A percentile compares a stretch with the other conserved stretches of the same genome.
These are phyloP conservation scores for Tinospora cordifolia DNA, from an alignment of 164 flowering plant genomes.

Conservation along the genomic window DNA sequence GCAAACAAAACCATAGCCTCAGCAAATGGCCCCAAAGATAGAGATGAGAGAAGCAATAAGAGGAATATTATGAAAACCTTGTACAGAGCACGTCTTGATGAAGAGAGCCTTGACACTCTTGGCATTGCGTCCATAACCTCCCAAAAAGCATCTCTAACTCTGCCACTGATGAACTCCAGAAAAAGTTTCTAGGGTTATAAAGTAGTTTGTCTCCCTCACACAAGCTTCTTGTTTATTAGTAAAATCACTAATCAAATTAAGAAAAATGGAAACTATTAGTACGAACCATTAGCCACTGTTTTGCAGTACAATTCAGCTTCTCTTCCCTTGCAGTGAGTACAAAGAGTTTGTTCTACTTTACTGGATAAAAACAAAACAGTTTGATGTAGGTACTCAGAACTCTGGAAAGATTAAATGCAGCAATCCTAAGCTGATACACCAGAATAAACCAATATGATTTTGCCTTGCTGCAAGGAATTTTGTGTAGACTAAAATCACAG, in stretches of 20 bases:
- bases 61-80: conserved; percentile 41
- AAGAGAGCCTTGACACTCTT: conserved; percentile 98
- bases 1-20: conserved; percentile 14
- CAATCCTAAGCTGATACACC: not conserved
- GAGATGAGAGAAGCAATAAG: not conserved
- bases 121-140: conserved; percentile 98
- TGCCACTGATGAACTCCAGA: conserved; percentile 38
- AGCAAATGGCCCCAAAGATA: not conserved
- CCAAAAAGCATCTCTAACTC: conserved; percentile 85
- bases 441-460: conserved; percentile 1
- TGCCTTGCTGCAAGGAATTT: not conserved
- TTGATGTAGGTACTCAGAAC: not conserved
- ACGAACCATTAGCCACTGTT: conserved; percentile 86
- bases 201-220: not conserved
- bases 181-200: not conserved
- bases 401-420: not conserved
- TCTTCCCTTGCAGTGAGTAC: conserved; percentile 91
- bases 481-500: not conserved
- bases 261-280: conserved; percentile 9
- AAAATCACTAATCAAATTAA: not conserved
- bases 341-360: conserved; percentile 60
- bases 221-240: not conserved
- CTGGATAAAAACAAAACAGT: conserved; percentile 29
- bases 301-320: conserved; percentile 95
- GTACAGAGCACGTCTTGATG: conserved; percentile 99